These are phyloP conservation scores for Fomitopsis serialis DNA, from an alignment of 768 basidiomycete species.

Conservation along the genomic window DNA sequence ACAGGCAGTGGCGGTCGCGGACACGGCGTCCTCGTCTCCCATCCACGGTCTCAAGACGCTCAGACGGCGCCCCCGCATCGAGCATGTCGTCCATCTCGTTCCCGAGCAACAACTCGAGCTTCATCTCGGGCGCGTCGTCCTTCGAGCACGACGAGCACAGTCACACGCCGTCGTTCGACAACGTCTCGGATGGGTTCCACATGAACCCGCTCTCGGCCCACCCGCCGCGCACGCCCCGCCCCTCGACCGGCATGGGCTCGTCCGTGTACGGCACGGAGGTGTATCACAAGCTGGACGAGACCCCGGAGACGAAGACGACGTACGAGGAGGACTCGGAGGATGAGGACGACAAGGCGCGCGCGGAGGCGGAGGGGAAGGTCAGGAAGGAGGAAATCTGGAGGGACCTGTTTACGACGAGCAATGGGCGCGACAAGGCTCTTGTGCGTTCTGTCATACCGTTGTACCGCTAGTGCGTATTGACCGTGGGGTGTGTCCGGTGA, in stretches of 20 bases:
- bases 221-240: constrained; percentile 71
- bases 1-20: not conserved
- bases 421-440: constrained; percentile 81
- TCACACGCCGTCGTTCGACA: constrained; percentile 57
- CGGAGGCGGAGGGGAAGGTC: constrained; percentile 43
- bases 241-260: constrained; percentile 36
- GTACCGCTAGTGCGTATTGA: not conserved
- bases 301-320: constrained; percentile 12
- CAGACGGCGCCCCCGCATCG: not conserved
- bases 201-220: constrained; percentile 80
- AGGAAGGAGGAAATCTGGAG: constrained; percentile 69
- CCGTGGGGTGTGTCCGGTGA: too few species aligned
- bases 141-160: constrained; percentile 37
- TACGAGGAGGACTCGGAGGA: constrained; percentile 26
- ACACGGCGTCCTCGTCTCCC: not conserved
- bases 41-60: too few species aligned
- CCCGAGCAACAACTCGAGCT: constrained; percentile 38
- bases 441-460: constrained; percentile 39
- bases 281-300: constrained; percentile 40
- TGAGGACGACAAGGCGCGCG: constrained; percentile 24
- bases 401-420: constrained; percentile 72
- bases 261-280: constrained; percentile 35
- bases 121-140: constrained; percentile 33
- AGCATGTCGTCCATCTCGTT: constrained; percentile 68
- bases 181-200: constrained; percentile 45